Evolutionary conservation across 306 rosid genomes (phyloP), one percentile per base, ranked within the genome.

Genomic region (Cicer bijugum): DNA sequence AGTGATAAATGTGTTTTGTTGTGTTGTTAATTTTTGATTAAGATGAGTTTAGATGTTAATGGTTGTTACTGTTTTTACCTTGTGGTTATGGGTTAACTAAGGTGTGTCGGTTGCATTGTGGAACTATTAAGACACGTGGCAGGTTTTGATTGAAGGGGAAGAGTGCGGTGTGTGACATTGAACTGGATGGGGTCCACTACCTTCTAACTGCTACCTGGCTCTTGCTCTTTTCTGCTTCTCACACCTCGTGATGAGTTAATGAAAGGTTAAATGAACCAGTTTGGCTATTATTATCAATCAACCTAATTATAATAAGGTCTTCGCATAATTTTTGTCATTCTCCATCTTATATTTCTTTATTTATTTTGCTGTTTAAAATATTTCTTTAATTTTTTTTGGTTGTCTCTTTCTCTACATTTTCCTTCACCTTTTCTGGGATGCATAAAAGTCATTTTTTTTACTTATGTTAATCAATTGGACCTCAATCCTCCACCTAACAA

Each of bases 61-160:
- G 2, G 1, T 7, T 40, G 6, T 76, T 40, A 28, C 1, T 67
- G 42, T 20, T 33, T 11, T 52, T 20, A 23, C 17, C 52, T 33
- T 19, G 75, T 6, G 11, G 40, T 19, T 6, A n/a, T 12, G 16
- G 64, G 61, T 72, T 11, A 59, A 72, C 53, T 47, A 33, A 77
- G 12, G 56, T 53, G 82, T 82, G 85, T 82, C 85, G 85, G 85
- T 82, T 59, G 82, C 85, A 16, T 20, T 37, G 65, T 12, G 61
- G 57, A 66, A 59, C 12, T 8, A 8, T 2, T 3, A 3, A 7
- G 23, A 51, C 7, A 78, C 80, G 86, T 82, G 86, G 77, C 77
- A 14, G 2, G 0, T 0, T 52, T 20, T 59, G 0, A 74, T 69
- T 82, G 69, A 28, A 44, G 0, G 3, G 2, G 1, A 19, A 43